Percentiles rank a stretch among this genome's conserved stretches.
Evolutionary conservation across 495 filamentous ascomycete genomes (phyloP).

Genomic region (Poronia punctata): DNA sequence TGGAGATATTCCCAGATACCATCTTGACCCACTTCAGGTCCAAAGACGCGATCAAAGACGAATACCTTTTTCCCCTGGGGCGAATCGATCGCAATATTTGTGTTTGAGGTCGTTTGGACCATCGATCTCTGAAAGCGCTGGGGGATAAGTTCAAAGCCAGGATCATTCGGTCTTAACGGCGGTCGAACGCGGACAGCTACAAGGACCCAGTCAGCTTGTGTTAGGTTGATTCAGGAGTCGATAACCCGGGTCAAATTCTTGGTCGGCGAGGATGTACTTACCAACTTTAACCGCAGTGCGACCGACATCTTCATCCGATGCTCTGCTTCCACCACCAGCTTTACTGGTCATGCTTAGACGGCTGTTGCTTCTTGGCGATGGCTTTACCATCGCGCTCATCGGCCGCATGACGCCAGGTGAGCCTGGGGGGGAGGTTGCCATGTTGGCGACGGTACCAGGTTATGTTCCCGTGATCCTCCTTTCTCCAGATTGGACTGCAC

Average conservation of each 20-base stretch:
- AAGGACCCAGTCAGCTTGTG: constrained; percentile 2
- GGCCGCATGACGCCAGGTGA: constrained; percentile 55
- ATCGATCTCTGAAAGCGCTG: constrained; percentile 91
- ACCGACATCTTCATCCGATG: constrained; percentile 79
- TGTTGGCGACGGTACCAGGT: constrained; percentile 21
- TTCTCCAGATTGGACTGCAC: neutral
- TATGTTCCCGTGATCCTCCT: constrained; percentile 1
- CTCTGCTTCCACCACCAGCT: constrained; percentile 70
- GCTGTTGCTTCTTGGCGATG: constrained; percentile 71
- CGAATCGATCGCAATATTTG: constrained; percentile 80
- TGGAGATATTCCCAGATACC: constrained; percentile 92
- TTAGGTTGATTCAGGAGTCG: neutral
- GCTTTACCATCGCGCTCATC: constrained; percentile 78
- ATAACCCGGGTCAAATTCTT: too few relatives aligned
- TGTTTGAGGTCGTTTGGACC: constrained; percentile 79
- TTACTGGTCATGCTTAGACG: constrained; percentile 84
- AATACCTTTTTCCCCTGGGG: constrained; percentile 90
- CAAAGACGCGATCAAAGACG: constrained; percentile 92
- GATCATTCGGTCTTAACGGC: constrained; percentile 74
- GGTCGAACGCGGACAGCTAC: constrained; percentile 91
- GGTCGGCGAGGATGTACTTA: constrained; percentile 56
- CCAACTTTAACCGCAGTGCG: constrained; percentile 99
- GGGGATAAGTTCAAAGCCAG: constrained; percentile 89
- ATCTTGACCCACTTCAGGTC: constrained; percentile 74
- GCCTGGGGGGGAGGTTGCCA: constrained; percentile 51